Conservation (phyloP, 352 stramenopile species). For the Peronospora tabacina region DNA sequence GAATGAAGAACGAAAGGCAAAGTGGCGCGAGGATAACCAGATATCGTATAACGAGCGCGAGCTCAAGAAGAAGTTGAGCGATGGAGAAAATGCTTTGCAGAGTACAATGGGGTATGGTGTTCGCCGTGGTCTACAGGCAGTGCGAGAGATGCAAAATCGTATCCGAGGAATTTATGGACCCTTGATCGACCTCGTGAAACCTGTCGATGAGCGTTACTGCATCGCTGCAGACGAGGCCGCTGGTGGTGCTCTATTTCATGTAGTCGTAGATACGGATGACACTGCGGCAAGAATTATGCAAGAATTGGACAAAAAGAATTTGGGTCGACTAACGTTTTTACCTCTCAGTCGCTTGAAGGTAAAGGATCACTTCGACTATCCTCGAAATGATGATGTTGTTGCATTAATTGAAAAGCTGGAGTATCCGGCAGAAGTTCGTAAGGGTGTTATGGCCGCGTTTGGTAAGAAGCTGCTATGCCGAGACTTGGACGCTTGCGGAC, state of each 20-base stretch:
- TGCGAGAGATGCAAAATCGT: conserved; percentile 84
- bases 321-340: conserved; percentile 96
- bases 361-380: conserved; percentile 69
- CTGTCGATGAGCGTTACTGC: conserved; percentile 86
- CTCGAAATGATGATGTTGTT: conserved; percentile 72
- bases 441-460: conserved; percentile 94
- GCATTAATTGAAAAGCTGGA: conserved; percentile 82
- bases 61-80: conserved; percentile 56
- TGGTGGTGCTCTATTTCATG: conserved; percentile 94
- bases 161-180: conserved; percentile 88
- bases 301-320: conserved; percentile 89
- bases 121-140: conserved; percentile 69
- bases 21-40: conserved; percentile 75
- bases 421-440: conserved; percentile 79
- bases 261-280: conserved; percentile 97
- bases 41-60: conserved; percentile 69
- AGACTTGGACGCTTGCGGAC: conserved; percentile 85
- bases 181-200: conserved; percentile 94
- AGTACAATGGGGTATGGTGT: conserved; percentile 86
- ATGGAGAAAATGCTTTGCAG: conserved; percentile 69
- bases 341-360: conserved; percentile 90
- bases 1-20: conserved; percentile 73
- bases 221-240: conserved; percentile 94
- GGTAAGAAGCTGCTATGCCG: conserved; percentile 95
- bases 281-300: conserved; percentile 92